Conservation (phyloP, 352 stramenopile species). For the Phytopythium montanum region DNA sequence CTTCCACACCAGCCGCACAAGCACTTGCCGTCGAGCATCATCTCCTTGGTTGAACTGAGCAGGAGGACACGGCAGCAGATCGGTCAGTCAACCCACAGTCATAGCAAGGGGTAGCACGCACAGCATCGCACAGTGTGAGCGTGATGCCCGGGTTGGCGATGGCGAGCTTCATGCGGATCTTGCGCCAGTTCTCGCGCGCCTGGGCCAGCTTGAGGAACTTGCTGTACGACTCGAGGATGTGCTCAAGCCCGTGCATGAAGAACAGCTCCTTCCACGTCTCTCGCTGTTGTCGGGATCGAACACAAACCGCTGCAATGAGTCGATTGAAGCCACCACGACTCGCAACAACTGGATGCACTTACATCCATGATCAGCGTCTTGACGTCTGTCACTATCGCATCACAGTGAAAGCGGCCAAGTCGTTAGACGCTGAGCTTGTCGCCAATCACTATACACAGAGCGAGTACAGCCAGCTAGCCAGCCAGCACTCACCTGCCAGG, state of each 20-base stretch:
- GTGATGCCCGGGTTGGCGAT: conserved; percentile 63
- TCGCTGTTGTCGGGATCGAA: conserved; percentile 23
- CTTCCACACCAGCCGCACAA: conserved; percentile 80
- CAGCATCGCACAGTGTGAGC: conserved; percentile 52
- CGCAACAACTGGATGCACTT: conserved; percentile 9
- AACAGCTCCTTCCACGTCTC: conserved; percentile 82
- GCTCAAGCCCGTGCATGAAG: conserved; percentile 65
- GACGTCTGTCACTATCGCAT: conserved; percentile 57
- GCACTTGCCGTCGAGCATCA: conserved; percentile 85
- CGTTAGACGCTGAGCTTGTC: neutral
- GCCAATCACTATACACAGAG: neutral
- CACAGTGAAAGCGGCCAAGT: conserved; percentile 5
- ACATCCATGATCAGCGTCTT: conserved; percentile 81
- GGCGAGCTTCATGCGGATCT: conserved; percentile 70
- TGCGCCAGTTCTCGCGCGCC: conserved; percentile 69
- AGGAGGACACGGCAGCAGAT: neutral
- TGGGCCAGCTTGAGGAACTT: conserved; percentile 61
- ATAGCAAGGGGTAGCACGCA: neutral
- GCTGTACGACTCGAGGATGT: conserved; percentile 50
- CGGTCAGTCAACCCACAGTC: neutral
- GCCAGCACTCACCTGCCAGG: conserved; percentile 34
- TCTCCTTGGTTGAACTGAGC: conserved; percentile 65
- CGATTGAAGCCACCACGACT: neutral
- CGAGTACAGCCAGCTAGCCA: neutral
- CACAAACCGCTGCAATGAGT: neutral